Evolutionary conservation across 164 flowering plant species (phyloP).

Genomic region (Nymphaea thermarum): DNA sequence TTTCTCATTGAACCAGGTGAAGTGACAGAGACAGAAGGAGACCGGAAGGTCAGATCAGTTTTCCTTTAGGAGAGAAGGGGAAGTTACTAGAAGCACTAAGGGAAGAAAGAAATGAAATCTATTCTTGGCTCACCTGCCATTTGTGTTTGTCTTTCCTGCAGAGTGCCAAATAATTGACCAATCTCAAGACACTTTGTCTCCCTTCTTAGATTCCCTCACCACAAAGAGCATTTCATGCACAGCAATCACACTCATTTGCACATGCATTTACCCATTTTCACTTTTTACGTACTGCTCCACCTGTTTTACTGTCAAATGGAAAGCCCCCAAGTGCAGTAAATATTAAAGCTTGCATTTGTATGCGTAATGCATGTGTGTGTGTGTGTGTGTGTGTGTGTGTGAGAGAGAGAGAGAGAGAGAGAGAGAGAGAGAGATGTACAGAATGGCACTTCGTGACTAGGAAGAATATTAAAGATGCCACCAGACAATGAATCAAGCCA

Average conservation of each 20-base stretch:
- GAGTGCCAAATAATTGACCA: slow-evolving; percentile 1
- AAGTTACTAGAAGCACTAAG: slow-evolving; percentile 34
- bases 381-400: neutral
- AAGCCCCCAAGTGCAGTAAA: neutral
- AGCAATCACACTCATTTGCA: neutral
- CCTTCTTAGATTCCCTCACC: neutral
- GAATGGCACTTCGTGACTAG: neutral
- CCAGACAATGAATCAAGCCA: no score
- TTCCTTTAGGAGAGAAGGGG: slow-evolving; percentile 20
- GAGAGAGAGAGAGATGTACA: neutral
- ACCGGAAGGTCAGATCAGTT: slow-evolving; percentile 32
- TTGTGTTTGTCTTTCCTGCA: slow-evolving; percentile 33
- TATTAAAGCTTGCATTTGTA: neutral
- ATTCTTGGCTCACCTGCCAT: slow-evolving; percentile 24
- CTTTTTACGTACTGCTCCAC: neutral
- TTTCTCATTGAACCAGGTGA: neutral
- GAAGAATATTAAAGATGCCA: no score
- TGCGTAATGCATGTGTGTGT: neutral
- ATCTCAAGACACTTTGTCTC: neutral
- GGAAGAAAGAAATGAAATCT: slow-evolving; percentile 27
- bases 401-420: neutral
- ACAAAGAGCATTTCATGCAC: neutral
- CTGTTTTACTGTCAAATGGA: neutral
- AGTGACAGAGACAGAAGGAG: slow-evolving; percentile 5
- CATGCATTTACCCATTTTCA: neutral